phyloP scores from a whole-genome alignment of 441 rosid genomes.

The Iberis amara region DNA sequence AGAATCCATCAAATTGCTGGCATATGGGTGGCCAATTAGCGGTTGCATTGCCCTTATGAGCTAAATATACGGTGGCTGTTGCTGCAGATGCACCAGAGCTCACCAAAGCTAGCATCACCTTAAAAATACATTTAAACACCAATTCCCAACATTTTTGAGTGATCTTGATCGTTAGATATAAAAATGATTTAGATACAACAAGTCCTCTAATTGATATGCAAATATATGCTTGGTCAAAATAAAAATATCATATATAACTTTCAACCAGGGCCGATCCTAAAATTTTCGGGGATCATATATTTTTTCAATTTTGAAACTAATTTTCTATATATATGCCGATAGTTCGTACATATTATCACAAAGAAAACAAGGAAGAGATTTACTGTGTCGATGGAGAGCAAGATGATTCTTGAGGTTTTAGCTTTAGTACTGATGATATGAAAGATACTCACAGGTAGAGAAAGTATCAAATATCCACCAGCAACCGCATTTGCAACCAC shows the following conservation, averaged over 20 bases:
- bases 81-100: slow-evolving; percentile 72
- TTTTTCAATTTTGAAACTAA: too few relatives aligned
- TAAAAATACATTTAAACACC: background rate
- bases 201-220: too few relatives aligned
- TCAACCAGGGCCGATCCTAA: background rate
- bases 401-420: slow-evolving; percentile 42
- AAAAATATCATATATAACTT: too few relatives aligned
- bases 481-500: slow-evolving; percentile 56
- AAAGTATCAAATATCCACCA: slow-evolving; percentile 59
- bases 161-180: too few relatives aligned
- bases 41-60: slow-evolving; percentile 50
- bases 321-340: too few relatives aligned
- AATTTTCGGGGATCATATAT: too few relatives aligned
- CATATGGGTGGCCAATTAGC: slow-evolving; percentile 70
- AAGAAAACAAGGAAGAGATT: too few relatives aligned
- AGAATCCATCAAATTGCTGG: slow-evolving; percentile 48
- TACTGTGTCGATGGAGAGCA: slow-evolving; percentile 53
- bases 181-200: background rate
- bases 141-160: background rate
- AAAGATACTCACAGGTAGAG: slow-evolving; percentile 53
- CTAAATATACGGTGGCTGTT: slow-evolving; percentile 51
- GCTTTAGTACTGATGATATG: slow-evolving; percentile 41
- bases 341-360: too few relatives aligned
- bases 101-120: slow-evolving; percentile 59
- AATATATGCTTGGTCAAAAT: too few relatives aligned